phyloP scores from a whole-genome alignment of 768 basidiomycete genomes.

The Trametes maxima region DNA sequence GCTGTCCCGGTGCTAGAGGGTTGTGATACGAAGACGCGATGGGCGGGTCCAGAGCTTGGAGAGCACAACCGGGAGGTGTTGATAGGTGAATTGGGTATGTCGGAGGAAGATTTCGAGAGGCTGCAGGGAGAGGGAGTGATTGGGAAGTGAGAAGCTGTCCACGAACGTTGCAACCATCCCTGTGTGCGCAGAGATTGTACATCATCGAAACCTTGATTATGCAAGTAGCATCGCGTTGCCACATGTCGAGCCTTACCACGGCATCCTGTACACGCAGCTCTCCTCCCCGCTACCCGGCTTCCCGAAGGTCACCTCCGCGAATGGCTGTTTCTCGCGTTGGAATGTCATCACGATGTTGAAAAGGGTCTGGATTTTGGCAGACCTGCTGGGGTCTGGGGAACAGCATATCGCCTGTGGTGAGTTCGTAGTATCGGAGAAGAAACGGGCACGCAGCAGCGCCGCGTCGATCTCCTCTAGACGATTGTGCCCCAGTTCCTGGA shows the following conservation, averaged over 20 bases:
- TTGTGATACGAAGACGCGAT: conserved; percentile 56
- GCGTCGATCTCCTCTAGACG: conserved; percentile 24
- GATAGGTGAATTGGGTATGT: conserved; percentile 32
- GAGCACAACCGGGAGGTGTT: conserved; percentile 39
- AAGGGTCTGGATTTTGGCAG: conserved; percentile 33
- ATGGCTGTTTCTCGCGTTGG: conserved; percentile 27
- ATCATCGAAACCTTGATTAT: too few relatives aligned
- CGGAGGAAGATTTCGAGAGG: conserved; percentile 27
- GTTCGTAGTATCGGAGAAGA: conserved; percentile 37
- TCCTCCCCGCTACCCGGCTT: conserved; percentile 29
- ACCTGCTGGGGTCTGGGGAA: conserved; percentile 25
- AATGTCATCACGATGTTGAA: conserved; percentile 42
- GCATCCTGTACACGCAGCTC: conserved; percentile 25
- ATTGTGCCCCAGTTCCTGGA: conserved; percentile 12
- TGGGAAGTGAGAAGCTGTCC: conserved; percentile 21
- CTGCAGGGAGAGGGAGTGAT: conserved; percentile 31
- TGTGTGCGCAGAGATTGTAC: neutral
- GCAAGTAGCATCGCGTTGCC: neutral
- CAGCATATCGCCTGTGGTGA: conserved; percentile 38
- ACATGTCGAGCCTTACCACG: conserved; percentile 8
- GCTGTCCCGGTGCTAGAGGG: conserved; percentile 67
- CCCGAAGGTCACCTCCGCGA: conserved; percentile 37
- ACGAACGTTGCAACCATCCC: neutral
- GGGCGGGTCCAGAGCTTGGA: conserved; percentile 74
- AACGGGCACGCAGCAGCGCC: conserved; percentile 27